Evolutionary conservation across 2,329 filamentous ascomycete genomes (phyloP).

Genomic region (Colletotrichum magnum): DNA sequence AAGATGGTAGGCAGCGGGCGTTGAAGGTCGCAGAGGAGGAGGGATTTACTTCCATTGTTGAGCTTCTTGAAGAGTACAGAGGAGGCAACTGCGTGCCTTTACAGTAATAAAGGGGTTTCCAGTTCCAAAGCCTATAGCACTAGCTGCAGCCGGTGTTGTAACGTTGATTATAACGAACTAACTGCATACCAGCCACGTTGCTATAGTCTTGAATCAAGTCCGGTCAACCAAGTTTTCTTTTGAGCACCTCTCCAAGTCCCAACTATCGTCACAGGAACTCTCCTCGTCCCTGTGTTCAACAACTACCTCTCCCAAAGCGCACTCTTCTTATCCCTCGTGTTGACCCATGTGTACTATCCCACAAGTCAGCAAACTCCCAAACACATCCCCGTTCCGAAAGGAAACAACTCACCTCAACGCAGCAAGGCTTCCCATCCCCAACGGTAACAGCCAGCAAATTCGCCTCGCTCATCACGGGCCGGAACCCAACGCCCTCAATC

Average conservation of each 20-base stretch:
- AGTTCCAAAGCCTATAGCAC: too few relatives aligned
- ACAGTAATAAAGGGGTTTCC: background rate
- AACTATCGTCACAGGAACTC: too few relatives aligned
- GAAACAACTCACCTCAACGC: slow-evolving; percentile 9
- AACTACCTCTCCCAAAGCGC: background rate
- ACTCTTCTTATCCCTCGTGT: background rate
- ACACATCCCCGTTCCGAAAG: too few relatives aligned
- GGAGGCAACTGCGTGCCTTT: too few relatives aligned
- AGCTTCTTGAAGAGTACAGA: background rate
- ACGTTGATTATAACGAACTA: too few relatives aligned
- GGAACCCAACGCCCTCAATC: background rate
- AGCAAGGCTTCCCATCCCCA: slow-evolving; percentile 10
- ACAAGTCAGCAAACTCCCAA: background rate
- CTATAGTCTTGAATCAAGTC: too few relatives aligned
- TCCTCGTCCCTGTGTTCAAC: background rate
- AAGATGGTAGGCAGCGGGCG: background rate
- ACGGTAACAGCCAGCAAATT: slow-evolving; percentile 9
- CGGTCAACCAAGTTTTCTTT: too few relatives aligned
- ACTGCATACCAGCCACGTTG: too few relatives aligned
- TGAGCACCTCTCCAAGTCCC: too few relatives aligned
- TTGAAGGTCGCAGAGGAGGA: slow-evolving; percentile 7
- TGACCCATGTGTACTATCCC: slow-evolving; percentile 10
- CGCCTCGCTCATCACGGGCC: slow-evolving; percentile 8
- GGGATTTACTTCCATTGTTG: slow-evolving; percentile 6
- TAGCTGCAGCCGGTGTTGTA: too few relatives aligned